Conservation (phyloP, 2,329 filamentous ascomycete genomes). For the Xylaria digitata region DNA sequence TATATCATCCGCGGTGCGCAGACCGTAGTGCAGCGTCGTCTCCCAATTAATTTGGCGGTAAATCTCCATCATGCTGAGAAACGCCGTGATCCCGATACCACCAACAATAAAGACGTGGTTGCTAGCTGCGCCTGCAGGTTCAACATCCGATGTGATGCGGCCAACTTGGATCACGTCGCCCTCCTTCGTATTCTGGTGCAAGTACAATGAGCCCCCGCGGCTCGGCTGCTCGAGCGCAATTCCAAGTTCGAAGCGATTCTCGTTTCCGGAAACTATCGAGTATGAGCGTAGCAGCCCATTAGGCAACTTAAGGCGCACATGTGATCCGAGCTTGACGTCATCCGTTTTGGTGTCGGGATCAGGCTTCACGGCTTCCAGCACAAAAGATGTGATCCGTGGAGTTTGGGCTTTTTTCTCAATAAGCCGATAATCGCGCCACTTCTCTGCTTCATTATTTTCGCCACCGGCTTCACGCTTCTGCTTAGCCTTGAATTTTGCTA, state of each 20-base stretch:
- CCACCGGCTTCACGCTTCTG: constrained; percentile 42
- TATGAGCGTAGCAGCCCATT: constrained; percentile 69
- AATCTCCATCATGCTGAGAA: constrained; percentile 61
- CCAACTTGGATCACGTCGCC: constrained; percentile 65
- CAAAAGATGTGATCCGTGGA: constrained; percentile 61
- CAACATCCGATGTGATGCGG: constrained; percentile 62
- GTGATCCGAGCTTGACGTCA: constrained; percentile 57
- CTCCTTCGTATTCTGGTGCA: constrained; percentile 61
- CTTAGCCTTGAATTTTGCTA: constrained; percentile 59
- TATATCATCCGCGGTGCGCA: constrained; percentile 63
- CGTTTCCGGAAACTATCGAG: constrained; percentile 66
- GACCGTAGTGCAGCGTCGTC: constrained; percentile 68
- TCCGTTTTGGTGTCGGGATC: constrained; percentile 52
- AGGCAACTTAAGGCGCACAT: constrained; percentile 67
- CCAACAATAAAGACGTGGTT: constrained; percentile 72
- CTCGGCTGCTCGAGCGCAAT: constrained; percentile 65
- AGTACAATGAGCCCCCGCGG: constrained; percentile 70
- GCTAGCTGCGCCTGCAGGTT: constrained; percentile 59
- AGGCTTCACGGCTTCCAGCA: constrained; percentile 59
- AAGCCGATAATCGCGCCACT: constrained; percentile 61
- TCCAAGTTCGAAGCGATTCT: constrained; percentile 65
- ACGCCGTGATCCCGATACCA: constrained; percentile 75
- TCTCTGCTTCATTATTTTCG: constrained; percentile 41
- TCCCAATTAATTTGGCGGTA: constrained; percentile 60
- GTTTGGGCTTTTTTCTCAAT: constrained; percentile 64